These are phyloP conservation scores for Aspergillus brasiliensis DNA, from an alignment of 2,329 filamentous ascomycete species.

Conservation along the genomic window DNA sequence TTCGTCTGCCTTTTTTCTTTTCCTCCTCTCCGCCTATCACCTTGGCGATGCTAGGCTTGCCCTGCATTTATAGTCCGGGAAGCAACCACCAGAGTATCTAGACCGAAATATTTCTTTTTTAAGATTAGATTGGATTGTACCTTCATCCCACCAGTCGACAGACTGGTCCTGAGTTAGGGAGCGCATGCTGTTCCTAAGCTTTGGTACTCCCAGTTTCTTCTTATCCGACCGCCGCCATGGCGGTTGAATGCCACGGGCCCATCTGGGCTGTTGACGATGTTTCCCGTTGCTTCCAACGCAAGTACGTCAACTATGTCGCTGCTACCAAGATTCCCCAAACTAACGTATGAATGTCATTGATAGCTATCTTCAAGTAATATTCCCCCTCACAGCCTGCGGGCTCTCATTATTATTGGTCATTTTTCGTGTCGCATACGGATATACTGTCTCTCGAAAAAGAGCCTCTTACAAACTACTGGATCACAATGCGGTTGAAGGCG, in stretches of 20 bases:
- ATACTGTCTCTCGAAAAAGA: slow-evolving; percentile 55
- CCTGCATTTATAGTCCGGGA: slow-evolving; percentile 20
- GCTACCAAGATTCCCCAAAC: neutral
- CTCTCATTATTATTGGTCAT: slow-evolving; percentile 70
- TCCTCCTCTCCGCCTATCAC: neutral
- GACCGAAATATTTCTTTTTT: no score
- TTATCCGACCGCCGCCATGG: slow-evolving; percentile 44
- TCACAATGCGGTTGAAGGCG: slow-evolving; percentile 42
- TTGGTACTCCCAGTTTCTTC: slow-evolving; percentile 4
- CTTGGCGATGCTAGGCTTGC: slow-evolving; percentile 29
- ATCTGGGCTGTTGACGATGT: slow-evolving; percentile 66
- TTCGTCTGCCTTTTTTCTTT: neutral
- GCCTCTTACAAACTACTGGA: slow-evolving; percentile 58
- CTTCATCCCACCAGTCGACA: neutral
- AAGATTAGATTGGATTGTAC: neutral
- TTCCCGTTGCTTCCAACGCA: slow-evolving; percentile 62
- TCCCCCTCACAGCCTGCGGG: slow-evolving; percentile 72
- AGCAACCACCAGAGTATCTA: neutral
- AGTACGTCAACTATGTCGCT: slow-evolving; percentile 39
- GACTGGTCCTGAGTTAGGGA: slow-evolving; percentile 4
- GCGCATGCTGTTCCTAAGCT: slow-evolving; percentile 14
- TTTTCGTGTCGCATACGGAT: slow-evolving; percentile 58
- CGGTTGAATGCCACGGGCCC: slow-evolving; percentile 59
- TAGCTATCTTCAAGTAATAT: slow-evolving; percentile 76
- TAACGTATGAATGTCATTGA: neutral